Evolutionary conservation across 306 rosid species (phyloP).

Genomic region (Cucurbita moschata): DNA sequence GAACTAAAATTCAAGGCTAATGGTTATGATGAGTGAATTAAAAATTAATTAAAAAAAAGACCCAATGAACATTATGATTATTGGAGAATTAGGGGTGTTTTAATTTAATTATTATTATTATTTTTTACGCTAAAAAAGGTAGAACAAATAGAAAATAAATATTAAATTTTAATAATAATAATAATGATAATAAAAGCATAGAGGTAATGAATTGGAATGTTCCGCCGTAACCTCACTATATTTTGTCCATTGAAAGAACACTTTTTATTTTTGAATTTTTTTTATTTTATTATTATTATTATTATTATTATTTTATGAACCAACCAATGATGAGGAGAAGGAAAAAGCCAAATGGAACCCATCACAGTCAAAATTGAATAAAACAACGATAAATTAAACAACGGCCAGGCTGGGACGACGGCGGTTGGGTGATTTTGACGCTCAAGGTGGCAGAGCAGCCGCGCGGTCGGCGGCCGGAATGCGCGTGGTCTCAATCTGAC

Average conservation of each 20-base stretch:
- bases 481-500: not conserved
- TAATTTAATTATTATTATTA: not conserved
- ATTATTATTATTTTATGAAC: not conserved
- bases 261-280: no score
- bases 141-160: not conserved
- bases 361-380: not conserved
- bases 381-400: not conserved
- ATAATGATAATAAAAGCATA: not conserved
- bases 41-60: not conserved
- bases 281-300: no score
- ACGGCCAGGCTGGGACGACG: not conserved
- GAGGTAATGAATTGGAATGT: constrained; percentile 10
- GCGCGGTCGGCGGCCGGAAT: constrained; percentile 6
- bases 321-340: constrained; percentile 1
- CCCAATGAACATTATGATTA: not conserved
- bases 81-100: not conserved
- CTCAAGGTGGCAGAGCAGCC: constrained; percentile 6
- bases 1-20: not conserved
- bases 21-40: not conserved
- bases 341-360: not conserved
- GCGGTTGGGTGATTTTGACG: not conserved
- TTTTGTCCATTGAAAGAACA: constrained; percentile 4
- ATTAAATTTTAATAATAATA: not conserved
- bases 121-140: not conserved
- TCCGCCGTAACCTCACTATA: constrained; percentile 49